Base-by-base conservation (phyloP, 306 rosid species). In the Coriaria nepalensis region DNA sequence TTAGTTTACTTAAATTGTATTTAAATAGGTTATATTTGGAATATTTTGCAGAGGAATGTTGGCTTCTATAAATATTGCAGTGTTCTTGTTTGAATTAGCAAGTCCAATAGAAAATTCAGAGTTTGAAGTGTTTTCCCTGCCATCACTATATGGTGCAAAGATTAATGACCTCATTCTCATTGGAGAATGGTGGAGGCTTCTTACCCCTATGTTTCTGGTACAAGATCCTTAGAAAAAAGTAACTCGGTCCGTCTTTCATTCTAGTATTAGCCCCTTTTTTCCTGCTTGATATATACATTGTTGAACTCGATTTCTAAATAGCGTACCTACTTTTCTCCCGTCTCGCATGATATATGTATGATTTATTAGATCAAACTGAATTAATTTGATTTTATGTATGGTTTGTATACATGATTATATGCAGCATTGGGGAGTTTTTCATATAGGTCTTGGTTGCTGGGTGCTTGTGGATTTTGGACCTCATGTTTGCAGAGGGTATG, bases 121-220 rank as follows among this genome's bases (percentile, higher is more conserved):
- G 20, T 39, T 72, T 3, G 80, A 75, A 72, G 72, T 84, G 41
- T 65, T 82, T 65, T 68, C 97, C 0, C 60, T 88, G 37, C 97
- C 97, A 6, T 56, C 68, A 13, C 57, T 88, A 9, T 88, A 81
- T 46, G 97, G 97, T 42, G 95, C 95, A 42, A 88, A 88, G 82
- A 78, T 88, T 57, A 88, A 84, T 45, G 51, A 84, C 38, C 65
- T 84, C 69, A 88, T 88, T 76, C 7, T 81, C 60, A 71, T 74
- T 9, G 95, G 97, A 77, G 90, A 88, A 64, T 84, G 97, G 97
- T 88, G 97, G 97, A 74, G 97, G 84, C 97, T 88, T 36, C 65
- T 84, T 40, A 88, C 95, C 58, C 97, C 97, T 52, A 84, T 88
- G 93, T 88, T 88, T 88, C 97, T 88, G 97, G 97, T 88, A 83